phyloP scores from a whole-genome alignment of 2,329 filamentous ascomycete species.

The Aureobasidium pullulans region DNA sequence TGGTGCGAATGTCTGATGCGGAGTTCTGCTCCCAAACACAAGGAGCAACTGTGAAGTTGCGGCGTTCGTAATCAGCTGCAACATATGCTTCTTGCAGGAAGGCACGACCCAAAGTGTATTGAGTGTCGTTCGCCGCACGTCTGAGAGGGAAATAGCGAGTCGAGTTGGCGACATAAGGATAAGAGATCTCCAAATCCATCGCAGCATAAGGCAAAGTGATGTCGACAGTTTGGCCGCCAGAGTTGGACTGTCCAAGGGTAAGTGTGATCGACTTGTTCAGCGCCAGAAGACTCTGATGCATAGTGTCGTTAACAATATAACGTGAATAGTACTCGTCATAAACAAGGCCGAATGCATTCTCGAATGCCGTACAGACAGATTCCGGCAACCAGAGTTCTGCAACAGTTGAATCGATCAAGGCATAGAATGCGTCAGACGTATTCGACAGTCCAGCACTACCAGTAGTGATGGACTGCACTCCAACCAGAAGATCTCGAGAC shows the following conservation, averaged over 20 bases:
- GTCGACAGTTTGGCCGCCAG: constrained; percentile 23
- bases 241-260: constrained; percentile 21
- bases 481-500: constrained; percentile 27
- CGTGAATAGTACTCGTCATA: constrained; percentile 23
- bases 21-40: constrained; percentile 27
- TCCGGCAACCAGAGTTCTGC: constrained; percentile 58
- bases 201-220: constrained; percentile 31
- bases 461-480: constrained; percentile 24
- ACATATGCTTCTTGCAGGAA: constrained; percentile 35
- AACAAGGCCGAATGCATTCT: constrained; percentile 28
- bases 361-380: constrained; percentile 29
- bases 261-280: constrained; percentile 29
- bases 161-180: constrained; percentile 22
- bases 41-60: constrained; percentile 30
- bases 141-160: constrained; percentile 29
- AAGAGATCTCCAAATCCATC: constrained; percentile 27
- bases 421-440: constrained; percentile 33
- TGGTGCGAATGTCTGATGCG: constrained; percentile 21
- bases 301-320: constrained; percentile 30
- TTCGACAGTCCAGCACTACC: constrained; percentile 14
- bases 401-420: constrained; percentile 57
- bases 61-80: constrained; percentile 29
- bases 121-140: constrained; percentile 25
- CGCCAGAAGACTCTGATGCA: constrained; percentile 21
- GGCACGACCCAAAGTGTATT: constrained; percentile 30